These are phyloP conservation scores for Neckera pumila DNA, from an alignment of 225 moss, liverwort and hornwort species.

Conservation along the genomic window DNA sequence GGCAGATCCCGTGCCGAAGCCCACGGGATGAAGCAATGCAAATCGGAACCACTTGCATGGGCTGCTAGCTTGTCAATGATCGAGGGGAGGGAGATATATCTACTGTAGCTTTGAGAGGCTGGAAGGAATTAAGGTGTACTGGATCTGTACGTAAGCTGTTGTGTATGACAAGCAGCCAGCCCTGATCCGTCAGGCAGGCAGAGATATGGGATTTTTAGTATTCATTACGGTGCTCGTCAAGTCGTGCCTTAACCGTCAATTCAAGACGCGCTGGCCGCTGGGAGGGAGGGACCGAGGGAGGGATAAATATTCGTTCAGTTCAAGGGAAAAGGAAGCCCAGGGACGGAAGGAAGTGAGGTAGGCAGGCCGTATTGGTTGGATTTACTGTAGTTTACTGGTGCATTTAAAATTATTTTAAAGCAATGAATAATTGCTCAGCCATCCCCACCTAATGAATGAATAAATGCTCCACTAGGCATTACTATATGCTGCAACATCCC, in stretches of 20 bases:
- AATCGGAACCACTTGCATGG: background rate
- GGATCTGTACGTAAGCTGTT: background rate
- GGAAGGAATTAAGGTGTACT: background rate
- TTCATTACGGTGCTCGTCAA: background rate
- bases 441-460: too few relatives aligned
- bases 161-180: background rate
- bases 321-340: too few relatives aligned
- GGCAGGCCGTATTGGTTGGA: background rate
- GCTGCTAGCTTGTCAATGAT: background rate
- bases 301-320: background rate
- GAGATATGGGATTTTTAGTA: background rate
- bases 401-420: background rate
- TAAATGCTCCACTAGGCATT: background rate
- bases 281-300: background rate
- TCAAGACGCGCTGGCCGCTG: background rate
- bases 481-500: background rate
- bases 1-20: background rate
- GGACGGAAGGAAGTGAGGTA: background rate
- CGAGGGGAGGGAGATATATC: background rate
- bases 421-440: too few relatives aligned
- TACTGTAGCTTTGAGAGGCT: too few relatives aligned
- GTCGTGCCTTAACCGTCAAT: background rate
- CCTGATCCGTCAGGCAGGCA: background rate
- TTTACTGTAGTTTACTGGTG: background rate
- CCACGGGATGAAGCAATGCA: background rate